Base-by-base conservation (phyloP, 78 protist species). In the Pigoraptor vietnamica region DNA sequence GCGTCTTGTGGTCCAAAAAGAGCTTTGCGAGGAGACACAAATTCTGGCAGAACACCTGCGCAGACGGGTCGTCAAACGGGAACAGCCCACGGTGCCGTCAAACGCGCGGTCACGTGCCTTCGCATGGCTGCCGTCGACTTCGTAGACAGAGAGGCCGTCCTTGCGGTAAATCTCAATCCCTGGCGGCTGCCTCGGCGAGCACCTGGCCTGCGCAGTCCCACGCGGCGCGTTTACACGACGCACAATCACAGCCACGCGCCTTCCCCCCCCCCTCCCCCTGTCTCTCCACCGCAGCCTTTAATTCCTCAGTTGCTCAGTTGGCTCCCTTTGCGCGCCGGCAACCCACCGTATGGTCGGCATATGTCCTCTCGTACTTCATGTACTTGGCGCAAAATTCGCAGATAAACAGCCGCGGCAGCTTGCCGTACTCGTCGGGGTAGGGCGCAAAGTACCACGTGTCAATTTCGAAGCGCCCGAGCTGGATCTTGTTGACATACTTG, bases 401-500 rank as follows among this genome's bases (percentile, higher is more conserved):
- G 33, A 98, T 36, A 90, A 88, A 98, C 55, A 98, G 88, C 88
- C 25, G 35, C 39, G 35, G 34, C 1, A 35, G 39, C 88, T 21
- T 1, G 23, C 88, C 91, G 32, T 89, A 92, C 37, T 98, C 99
- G 40, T 97, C 98, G 0, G 98, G 98, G 79, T 93, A 98, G 0
- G 99, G 99, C 0, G 98, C 90, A 88, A 97, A 98, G 93, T 98
- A 98, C 99, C 99, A 98, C 24, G 99, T 96, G 39, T 98, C 98
- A 48, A 98, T 94, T 79, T 96, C 97, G 92, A 94, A 97, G 87
- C 86, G 88, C 34, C 98, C 97, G 37, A 97, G 35, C 86, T 95
- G 88, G 87, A 94, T 55, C 24, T 36, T 48, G 24, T 40, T 37
- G 24, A 94, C 87, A 87, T 92, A 92, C 88, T 94, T 94, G 39